Evolutionary conservation across 2,329 filamentous ascomycete genomes (phyloP).

Genomic region (Tolypocladium amazonense): DNA sequence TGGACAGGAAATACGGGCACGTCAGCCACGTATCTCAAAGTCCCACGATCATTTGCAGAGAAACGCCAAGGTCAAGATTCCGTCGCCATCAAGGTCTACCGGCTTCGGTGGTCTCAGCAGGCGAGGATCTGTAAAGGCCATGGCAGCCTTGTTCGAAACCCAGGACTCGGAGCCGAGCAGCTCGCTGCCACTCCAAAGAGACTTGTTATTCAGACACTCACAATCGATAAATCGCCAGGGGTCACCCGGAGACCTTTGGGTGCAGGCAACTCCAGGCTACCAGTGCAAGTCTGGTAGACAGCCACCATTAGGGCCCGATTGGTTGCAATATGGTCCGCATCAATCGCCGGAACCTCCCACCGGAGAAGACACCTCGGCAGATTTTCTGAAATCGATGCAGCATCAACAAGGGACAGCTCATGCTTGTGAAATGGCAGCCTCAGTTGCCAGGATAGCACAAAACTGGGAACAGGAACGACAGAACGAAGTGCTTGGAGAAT

Average conservation of each 20-base stretch:
- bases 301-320: background rate
- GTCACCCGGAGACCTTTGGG: background rate
- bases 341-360: background rate
- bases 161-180: slow-evolving; percentile 4
- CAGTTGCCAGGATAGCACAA: background rate
- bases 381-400: background rate
- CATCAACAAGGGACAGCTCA: background rate
- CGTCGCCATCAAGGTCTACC: slow-evolving; percentile 5
- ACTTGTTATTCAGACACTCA: background rate
- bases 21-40: slow-evolving; percentile 3
- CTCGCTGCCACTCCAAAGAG: background rate
- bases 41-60: slow-evolving; percentile 5
- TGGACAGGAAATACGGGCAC: background rate
- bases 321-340: background rate
- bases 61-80: slow-evolving; percentile 1
- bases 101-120: slow-evolving; percentile 13
- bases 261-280: background rate
- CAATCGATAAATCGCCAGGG: background rate
- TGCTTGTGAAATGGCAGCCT: background rate
- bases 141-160: slow-evolving; percentile 41
- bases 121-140: slow-evolving; percentile 31
- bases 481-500: background rate
- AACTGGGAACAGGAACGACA: background rate
- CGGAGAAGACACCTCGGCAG: background rate
- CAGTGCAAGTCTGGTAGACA: background rate